Evolutionary conservation across 2,329 filamentous ascomycete species (phyloP).

Genomic region (Knufia petricola): DNA sequence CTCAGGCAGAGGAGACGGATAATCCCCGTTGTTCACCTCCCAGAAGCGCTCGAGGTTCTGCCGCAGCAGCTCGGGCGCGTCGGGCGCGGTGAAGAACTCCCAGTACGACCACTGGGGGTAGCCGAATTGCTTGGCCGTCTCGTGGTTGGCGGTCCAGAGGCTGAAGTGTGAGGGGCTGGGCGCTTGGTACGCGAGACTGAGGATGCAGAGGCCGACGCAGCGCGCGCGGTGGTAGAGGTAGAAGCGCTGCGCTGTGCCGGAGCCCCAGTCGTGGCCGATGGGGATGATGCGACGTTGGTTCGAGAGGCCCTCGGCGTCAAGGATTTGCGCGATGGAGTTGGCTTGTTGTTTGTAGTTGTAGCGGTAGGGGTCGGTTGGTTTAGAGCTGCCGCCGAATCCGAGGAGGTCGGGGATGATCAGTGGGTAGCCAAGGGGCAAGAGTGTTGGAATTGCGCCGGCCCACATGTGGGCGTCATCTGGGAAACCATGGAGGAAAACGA

Average conservation of each 20-base stretch:
- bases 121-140: constrained; percentile 28
- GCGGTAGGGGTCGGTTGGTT: constrained; percentile 29
- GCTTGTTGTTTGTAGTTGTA: constrained; percentile 24
- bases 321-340: constrained; percentile 27
- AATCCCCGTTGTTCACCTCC: constrained; percentile 10
- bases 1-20: not conserved
- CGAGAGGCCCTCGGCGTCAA: constrained; percentile 29
- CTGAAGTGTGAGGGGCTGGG: constrained; percentile 32
- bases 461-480: constrained; percentile 40
- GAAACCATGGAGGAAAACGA: constrained; percentile 40
- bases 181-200: constrained; percentile 33
- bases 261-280: constrained; percentile 44
- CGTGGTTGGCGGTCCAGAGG: constrained; percentile 24
- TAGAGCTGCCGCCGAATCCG: constrained; percentile 32
- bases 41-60: constrained; percentile 9
- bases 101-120: constrained; percentile 35
- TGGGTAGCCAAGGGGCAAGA: constrained; percentile 32
- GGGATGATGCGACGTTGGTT: constrained; percentile 27
- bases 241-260: constrained; percentile 27
- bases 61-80: constrained; percentile 25
- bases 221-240: constrained; percentile 35
- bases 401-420: constrained; percentile 32
- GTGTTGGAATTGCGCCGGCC: constrained; percentile 31
- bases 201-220: constrained; percentile 33
- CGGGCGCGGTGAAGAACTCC: constrained; percentile 35